Percentiles rank a stretch among this genome's conserved stretches.
phyloP scores from a whole-genome alignment of 768 basidiomycete genomes.

The Agrocybe pediades region DNA sequence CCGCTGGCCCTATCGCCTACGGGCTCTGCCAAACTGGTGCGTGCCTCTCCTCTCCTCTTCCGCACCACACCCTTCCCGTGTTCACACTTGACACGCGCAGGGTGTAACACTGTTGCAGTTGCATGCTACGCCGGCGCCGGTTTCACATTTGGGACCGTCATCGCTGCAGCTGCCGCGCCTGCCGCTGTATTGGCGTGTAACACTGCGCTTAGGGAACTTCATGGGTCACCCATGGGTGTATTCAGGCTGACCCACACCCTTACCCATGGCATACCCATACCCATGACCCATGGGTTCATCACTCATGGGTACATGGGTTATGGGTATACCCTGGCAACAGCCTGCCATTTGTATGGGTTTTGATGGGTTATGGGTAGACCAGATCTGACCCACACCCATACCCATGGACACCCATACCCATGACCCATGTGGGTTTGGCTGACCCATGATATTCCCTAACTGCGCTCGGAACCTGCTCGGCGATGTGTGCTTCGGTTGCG shows the following conservation, averaged over 20 bases:
- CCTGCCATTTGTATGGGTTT: too few relatives aligned
- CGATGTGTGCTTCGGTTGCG: conserved; percentile 4
- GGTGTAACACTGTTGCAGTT: conserved; percentile 35
- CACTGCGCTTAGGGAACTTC: background rate
- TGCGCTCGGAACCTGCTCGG: conserved; percentile 1
- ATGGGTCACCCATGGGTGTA: too few relatives aligned
- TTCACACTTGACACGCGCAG: background rate
- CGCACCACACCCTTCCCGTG: background rate
- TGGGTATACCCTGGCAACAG: too few relatives aligned
- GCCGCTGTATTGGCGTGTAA: conserved; percentile 33
- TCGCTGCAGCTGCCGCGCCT: conserved; percentile 35
- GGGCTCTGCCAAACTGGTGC: conserved; percentile 36
- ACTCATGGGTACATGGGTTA: too few relatives aligned
- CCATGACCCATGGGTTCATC: too few relatives aligned
- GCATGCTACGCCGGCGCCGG: conserved; percentile 46
- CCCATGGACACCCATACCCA: too few relatives aligned
- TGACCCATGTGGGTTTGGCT: too few relatives aligned
- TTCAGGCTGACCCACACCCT: too few relatives aligned
- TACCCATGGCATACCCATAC: too few relatives aligned
- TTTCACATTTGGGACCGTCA: conserved; percentile 38
- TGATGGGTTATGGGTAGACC: too few relatives aligned
- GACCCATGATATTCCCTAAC: too few relatives aligned
- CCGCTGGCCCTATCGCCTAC: conserved; percentile 36
- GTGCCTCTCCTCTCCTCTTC: background rate
- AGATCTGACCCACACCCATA: too few relatives aligned